Base-by-base conservation (phyloP, 139 green algal species). In the Diplosphaera chodatii region DNA sequence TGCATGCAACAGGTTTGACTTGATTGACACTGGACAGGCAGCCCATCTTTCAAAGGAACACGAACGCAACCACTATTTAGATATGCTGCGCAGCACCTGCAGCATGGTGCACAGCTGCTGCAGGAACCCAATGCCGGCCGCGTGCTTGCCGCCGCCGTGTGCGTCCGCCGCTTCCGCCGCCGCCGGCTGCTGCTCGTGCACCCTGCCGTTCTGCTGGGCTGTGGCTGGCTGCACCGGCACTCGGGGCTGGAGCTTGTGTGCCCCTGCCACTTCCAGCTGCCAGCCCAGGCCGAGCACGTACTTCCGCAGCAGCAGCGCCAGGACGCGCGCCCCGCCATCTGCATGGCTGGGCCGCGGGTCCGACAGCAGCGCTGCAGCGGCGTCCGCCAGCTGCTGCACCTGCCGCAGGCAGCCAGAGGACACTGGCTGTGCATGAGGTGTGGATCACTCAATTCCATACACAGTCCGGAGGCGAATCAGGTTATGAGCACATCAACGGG, bases 261-360 rank as follows among this genome's bases (percentile, higher is more conserved):
- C 76, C 22, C n/a, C n/a, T n/a, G 30, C 32, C 6, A 88, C 62
- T 27, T 27, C 22, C 22, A 91, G 40, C 5, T 62, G 55, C 91
- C 91, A 97, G 15, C 78, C 65, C 15, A 90, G 77, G 2, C 71
- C 77, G 16, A 84, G 30, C 0, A 84, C 82, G 66, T 97, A 97
- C 77, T 95, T 94, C 27, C 71, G 27, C 31, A 90, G 84, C 22
- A 97, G 40, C 64, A 97, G 82, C 32, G 77, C 71, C 66, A 95
- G 73, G 66, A 96, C 71, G 28, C 88, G 84, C 1, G 91, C 89
- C 2, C 88, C 91, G 62, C 88, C 91, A 74, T 95, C 91, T 41
- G 71, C 83, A 69, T 97, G 90, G 16, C 85, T 67, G 31, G 91
- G 68, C 2, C 89, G 71, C 0, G 92, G 92, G 72, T 84, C 91